Evolutionary conservation across 1,284 basidiomycete genomes (phyloP), one percentile per base, ranked within the genome.

Genomic region (Coriolopsis trogii): DNA sequence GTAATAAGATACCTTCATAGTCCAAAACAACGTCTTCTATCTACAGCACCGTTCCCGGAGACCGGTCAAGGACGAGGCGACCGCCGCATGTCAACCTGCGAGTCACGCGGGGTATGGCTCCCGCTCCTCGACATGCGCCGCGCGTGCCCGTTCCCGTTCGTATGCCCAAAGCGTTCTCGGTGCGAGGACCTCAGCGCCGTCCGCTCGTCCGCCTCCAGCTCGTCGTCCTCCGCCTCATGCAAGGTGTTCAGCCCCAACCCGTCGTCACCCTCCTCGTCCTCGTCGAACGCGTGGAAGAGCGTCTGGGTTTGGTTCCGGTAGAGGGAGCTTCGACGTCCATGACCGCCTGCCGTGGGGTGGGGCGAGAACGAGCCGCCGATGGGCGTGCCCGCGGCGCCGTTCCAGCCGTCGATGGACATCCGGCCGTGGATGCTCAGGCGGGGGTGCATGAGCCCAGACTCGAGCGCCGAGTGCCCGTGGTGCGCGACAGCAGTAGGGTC

Each of bases 401-500:
- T 76, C 88, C 89, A 90, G 0, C 81, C 83, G 55, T 91, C 89
- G 39, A 87, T 70, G 12, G 87, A 90, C 63, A 82, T 71, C 2
- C 87, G 80, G 36, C 85, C 87, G 59, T 82, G 81, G 23, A 89
- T 70, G 60, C 84, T 86, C 44, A 85, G 68, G 31, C 89, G 82
- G 8, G 87, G 85, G 72, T 91, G 86, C 81, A 91, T 84, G 12
- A 93, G 68, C 2, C 90, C 91, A n/a, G 80, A 61, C 66, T 92
- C 87, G 36, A 92, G 76, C 3, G 81, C 67, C 15, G 77, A 72
- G 64, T 82, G 81, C 15, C 76, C 70, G 61, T 80, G 80, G 36
- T 75, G 75, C 62, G 78, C 70, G 53, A 75, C 70, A 30, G 73
- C 69, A 10, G 74, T 61, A 6, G 65, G 65, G 37, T 88, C 84